Evolutionary conservation across 352 stramenopile genomes (phyloP), one percentile per base, ranked within the genome.

Genomic region (Pythium utonaiense): DNA sequence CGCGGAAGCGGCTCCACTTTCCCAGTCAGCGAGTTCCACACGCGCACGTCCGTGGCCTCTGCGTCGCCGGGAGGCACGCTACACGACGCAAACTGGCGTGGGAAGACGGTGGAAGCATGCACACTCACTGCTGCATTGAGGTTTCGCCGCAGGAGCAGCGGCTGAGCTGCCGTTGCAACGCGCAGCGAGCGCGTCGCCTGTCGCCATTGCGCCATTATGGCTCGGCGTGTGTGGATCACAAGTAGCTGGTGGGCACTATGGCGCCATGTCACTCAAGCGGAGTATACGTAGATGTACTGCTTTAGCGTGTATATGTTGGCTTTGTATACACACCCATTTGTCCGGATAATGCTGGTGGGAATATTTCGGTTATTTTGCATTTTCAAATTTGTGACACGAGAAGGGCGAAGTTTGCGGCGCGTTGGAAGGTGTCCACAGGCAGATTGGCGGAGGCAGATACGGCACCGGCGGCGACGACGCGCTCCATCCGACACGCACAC

Each of bases 11-110:
- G 61, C 55, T 89, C 78, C 40, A 57, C 45, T 17, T 55, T 57
- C 12, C 70, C 74, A 9, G 70, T 69, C 1, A 91, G 65, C 17
- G 81, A 83, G 66, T 91, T 91, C 66, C 71, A 89, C 47, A 84
- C 68, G 17, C 44, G 64, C 2, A 84, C 60, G 19, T 71, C 48
- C 27, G 28, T 28, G 9, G 17, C 25, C 1, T 19, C 25, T 22
- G 41, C 30, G 9, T 21, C 12, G 17, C 1, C 33, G 34, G 28
- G 9, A 19, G 30, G 16, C 44, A 7, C 24, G 33, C 25, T 27
- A 5, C 19, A 38, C n/a, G 40, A 33, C n/a, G 45, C 24, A 16
- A 30, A 40, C 21, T n/a, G 56, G 24, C 38, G 24, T 19, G 38
- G 12, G 17, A 6, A 4, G 10, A 33, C 7, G 42, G 22, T 19